Base-by-base conservation (phyloP, 2,329 filamentous ascomycete species). In the Aspergillus sp. region DNA sequence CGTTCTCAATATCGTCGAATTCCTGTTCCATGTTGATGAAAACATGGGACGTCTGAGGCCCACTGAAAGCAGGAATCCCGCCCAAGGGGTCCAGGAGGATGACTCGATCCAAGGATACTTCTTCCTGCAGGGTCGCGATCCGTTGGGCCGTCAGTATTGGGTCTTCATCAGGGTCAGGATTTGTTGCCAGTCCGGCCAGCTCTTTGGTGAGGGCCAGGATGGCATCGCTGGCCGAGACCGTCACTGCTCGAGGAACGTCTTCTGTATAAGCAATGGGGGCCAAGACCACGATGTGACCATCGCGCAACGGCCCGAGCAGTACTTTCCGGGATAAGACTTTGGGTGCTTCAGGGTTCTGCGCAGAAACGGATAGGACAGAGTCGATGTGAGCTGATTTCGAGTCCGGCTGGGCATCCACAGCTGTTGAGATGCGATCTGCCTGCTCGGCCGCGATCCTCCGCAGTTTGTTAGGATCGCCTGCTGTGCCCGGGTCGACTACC, bases 21-120 rank as follows among this genome's bases (percentile, higher is more conserved):
- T 99, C 94, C 71, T 98, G 92, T 71, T 96, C 90, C 59, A 99
- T 83, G 68, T 99, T 99, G 71, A 99, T 86, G 71, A 97, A 98
- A 7, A 95, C 86, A 72, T 95, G 90, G 2, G 90, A 54, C 83
- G 85, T 66, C 75, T 89, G 78, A 48, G 84, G 79, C 65, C 84
- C 74, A 73, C 83, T 77, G 68, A 83, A 73, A 61, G 91, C 82
- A 0, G 95, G 95, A 49, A 93, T 92, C 0, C 92, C 94, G 3
- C 95, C 95, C 0, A 92, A 78, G 0, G 91, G 88, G 73, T 99
- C 95, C 6, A 99, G 82, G 27, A 99, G 81, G 63, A 99, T 96
- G 44, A 99, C 82, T 38, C 94, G 86, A 71, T 98, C 94, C 5
- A 99, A 78, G 0, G 85, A 84, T 0, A 88, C 84, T 61, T 86